These are phyloP conservation scores for Zoysia japonica DNA, from an alignment of 176 grass and related monocot genomes.

Conservation along the genomic window DNA sequence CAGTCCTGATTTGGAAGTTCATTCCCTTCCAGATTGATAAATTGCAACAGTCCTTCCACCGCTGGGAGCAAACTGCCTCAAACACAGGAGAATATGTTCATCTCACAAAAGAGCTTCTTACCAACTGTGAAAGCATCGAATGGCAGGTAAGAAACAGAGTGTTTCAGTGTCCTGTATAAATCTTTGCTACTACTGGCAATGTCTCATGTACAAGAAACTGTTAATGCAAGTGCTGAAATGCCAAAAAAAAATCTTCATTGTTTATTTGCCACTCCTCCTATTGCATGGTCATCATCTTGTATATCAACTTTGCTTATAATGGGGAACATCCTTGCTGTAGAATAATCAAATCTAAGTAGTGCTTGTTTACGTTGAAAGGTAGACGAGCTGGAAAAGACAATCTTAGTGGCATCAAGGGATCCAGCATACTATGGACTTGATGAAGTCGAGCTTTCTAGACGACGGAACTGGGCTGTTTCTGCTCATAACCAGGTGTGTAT, in stretches of 20 bases:
- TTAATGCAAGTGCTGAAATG: not conserved
- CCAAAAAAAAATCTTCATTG: not conserved
- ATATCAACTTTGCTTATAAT: slow-evolving; percentile 12
- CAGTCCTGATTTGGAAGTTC: not conserved
- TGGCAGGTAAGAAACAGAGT: slow-evolving; percentile 65
- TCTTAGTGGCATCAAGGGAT: slow-evolving; percentile 84
- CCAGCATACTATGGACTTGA: slow-evolving; percentile 88
- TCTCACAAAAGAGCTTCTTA: slow-evolving; percentile 75
- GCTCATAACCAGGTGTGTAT: slow-evolving; percentile 74
- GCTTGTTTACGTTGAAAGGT: slow-evolving; percentile 57
- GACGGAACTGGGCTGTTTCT: slow-evolving; percentile 70
- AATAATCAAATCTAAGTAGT: slow-evolving; percentile 5
- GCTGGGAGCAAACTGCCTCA: slow-evolving; percentile 73
- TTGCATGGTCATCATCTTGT: not conserved
- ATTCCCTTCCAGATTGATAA: slow-evolving; percentile 67
- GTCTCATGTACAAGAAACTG: not conserved
- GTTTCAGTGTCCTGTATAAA: not conserved
- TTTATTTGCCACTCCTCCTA: not conserved
- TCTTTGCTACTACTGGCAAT: not conserved
- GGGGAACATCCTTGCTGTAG: not conserved
- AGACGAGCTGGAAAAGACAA: slow-evolving; percentile 90
- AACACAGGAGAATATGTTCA: slow-evolving; percentile 89
- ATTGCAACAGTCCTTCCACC: slow-evolving; percentile 70
- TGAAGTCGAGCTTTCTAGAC: slow-evolving; percentile 85
- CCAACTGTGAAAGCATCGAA: slow-evolving; percentile 86